phyloP scores from a whole-genome alignment of 2,329 filamentous ascomycete genomes.

The Trichocomaceae sp. region DNA sequence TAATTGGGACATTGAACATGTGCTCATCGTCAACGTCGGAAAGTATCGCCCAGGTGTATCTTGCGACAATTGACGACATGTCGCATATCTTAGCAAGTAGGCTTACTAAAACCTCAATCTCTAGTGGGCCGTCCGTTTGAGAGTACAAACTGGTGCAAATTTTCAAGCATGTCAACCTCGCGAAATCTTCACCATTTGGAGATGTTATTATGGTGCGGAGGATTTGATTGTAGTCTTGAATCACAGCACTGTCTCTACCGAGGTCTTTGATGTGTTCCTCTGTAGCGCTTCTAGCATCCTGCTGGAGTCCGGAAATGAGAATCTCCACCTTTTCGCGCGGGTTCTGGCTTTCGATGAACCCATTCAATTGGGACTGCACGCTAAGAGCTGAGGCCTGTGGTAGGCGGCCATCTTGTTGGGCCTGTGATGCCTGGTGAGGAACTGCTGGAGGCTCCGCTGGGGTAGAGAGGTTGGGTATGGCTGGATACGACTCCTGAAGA shows the following conservation, averaged over 20 bases:
- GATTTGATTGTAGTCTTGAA: slow-evolving; percentile 53
- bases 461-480: slow-evolving; percentile 55
- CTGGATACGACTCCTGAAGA: slow-evolving; percentile 54
- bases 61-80: slow-evolving; percentile 51
- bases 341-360: slow-evolving; percentile 51
- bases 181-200: slow-evolving; percentile 52
- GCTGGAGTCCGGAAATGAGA: slow-evolving; percentile 52
- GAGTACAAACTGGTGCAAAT: slow-evolving; percentile 52
- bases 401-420: slow-evolving; percentile 40
- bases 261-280: slow-evolving; percentile 56
- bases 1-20: slow-evolving; percentile 57
- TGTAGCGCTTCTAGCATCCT: slow-evolving; percentile 48
- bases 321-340: slow-evolving; percentile 49
- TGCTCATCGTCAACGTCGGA: slow-evolving; percentile 52
- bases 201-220: slow-evolving; percentile 48
- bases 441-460: slow-evolving; percentile 57
- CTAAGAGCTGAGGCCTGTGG: slow-evolving; percentile 32
- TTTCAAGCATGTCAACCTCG: slow-evolving; percentile 50
- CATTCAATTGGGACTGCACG: slow-evolving; percentile 50
- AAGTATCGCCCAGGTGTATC: slow-evolving; percentile 44
- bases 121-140: slow-evolving; percentile 49
- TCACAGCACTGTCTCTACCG: slow-evolving; percentile 47
- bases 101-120: slow-evolving; percentile 58
- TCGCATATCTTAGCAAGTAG: slow-evolving; percentile 57
- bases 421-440: slow-evolving; percentile 51